These are phyloP conservation scores for Eimeria sp. DNA, from an alignment of 169 alveolate species.

Conservation along the genomic window DNA sequence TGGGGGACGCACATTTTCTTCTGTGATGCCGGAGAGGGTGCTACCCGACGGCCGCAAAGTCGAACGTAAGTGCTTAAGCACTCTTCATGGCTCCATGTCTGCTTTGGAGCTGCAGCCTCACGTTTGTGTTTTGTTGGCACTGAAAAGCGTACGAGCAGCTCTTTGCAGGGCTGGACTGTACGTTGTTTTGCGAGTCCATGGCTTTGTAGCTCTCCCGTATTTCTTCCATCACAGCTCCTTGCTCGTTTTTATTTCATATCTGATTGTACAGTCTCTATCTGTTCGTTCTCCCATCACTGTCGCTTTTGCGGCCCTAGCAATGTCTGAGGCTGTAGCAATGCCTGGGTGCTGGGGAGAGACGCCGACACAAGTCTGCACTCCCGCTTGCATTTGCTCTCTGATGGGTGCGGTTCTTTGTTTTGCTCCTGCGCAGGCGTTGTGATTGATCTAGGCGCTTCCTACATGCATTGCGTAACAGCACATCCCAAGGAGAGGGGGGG, in stretches of 20 bases:
- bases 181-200: background rate
- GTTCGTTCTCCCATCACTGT: background rate
- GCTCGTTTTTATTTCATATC: background rate
- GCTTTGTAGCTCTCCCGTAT: background rate
- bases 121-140: background rate
- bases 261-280: background rate
- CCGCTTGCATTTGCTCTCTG: background rate
- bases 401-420: background rate
- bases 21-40: conserved; percentile 75
- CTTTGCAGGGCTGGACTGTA: no score
- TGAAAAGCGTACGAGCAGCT: background rate
- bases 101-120: background rate
- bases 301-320: background rate
- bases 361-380: background rate
- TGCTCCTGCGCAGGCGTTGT: conserved; percentile 42
- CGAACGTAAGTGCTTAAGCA: conserved; percentile 46
- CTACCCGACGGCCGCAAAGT: conserved; percentile 82
- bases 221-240: background rate
- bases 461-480: conserved; percentile 83
- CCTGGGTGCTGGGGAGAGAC: background rate
- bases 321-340: background rate
- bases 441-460: conserved; percentile 82
- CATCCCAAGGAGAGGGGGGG: conserved; percentile 51
- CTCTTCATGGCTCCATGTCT: background rate
- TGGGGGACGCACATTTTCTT: conserved; percentile 82